Conservation (phyloP, 2,329 filamentous ascomycete genomes). For the Cyphellophora attinorum region DNA sequence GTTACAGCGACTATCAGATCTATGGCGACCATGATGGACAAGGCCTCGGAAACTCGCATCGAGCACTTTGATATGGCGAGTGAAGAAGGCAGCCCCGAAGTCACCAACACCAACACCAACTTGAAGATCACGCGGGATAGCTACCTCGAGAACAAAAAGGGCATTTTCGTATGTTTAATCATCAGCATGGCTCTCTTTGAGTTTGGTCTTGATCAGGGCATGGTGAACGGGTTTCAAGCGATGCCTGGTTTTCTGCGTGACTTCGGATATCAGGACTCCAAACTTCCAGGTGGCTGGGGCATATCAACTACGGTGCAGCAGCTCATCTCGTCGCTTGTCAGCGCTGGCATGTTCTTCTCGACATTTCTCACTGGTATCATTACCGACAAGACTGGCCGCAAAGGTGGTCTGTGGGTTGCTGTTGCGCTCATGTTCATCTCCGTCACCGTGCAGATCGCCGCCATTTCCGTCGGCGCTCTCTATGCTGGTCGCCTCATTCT, state of each 20-base stretch:
- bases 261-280: constrained; percentile 14
- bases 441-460: constrained; percentile 51
- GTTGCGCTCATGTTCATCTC: constrained; percentile 40
- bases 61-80: not conserved
- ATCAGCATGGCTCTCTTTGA: constrained; percentile 20
- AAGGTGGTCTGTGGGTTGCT: constrained; percentile 34
- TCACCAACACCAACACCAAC: not conserved
- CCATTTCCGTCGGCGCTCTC: constrained; percentile 40
- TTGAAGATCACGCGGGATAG: constrained; percentile 1
- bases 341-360: constrained; percentile 31
- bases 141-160: constrained; percentile 5
- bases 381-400: constrained; percentile 28
- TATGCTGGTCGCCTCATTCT: constrained; percentile 47
- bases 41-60: not conserved
- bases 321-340: constrained; percentile 35
- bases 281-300: constrained; percentile 21
- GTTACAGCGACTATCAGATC: no score
- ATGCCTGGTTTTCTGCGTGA: constrained; percentile 20
- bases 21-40: no score
- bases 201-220: constrained; percentile 18
- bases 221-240: constrained; percentile 21
- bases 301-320: constrained; percentile 29
- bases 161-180: constrained; percentile 9
- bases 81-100: not conserved
- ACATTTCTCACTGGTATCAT: constrained; percentile 14